These are phyloP conservation scores for Pseudonitzschia pungens DNA, from an alignment of 108 stramenopile genomes.

Conservation along the genomic window DNA sequence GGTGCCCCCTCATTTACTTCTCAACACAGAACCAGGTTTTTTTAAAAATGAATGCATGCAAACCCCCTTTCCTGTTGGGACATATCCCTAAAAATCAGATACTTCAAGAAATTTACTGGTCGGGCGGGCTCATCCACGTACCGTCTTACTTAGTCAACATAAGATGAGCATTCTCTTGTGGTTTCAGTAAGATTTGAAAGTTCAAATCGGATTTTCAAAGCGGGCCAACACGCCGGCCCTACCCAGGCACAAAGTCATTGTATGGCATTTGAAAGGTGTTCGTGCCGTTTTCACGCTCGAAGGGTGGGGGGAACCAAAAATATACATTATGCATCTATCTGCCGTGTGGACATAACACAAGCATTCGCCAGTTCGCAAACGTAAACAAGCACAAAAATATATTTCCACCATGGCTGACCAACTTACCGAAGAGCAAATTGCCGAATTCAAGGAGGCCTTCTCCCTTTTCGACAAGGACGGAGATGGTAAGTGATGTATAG, in stretches of 20 bases:
- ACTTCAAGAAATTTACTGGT: background rate
- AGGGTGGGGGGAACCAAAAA: background rate
- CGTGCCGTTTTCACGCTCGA: background rate
- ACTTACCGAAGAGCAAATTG: slow-evolving; percentile 96
- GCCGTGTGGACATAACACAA: slow-evolving; percentile 4
- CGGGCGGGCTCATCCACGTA: background rate
- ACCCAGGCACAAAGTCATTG: background rate
- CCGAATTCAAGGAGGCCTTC: slow-evolving; percentile 99
- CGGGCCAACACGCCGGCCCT: background rate
- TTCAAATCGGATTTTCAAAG: background rate
- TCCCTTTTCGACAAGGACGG: slow-evolving; percentile 99
- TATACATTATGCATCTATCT: background rate
- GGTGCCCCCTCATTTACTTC: no score
- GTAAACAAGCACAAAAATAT: background rate
- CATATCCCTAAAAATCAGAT: background rate
- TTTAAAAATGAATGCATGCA: no score
- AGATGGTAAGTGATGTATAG: slow-evolving; percentile 79
- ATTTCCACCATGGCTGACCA: slow-evolving; percentile 87
- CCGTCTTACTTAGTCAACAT: background rate
- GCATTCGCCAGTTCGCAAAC: background rate
- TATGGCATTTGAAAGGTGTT: background rate
- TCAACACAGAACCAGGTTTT: no score
- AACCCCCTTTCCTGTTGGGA: background rate
- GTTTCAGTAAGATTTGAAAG: background rate
- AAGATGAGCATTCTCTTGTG: background rate